phyloP scores from a whole-genome alignment of 148 eudicot species.

The Rhododendron ovatum region DNA sequence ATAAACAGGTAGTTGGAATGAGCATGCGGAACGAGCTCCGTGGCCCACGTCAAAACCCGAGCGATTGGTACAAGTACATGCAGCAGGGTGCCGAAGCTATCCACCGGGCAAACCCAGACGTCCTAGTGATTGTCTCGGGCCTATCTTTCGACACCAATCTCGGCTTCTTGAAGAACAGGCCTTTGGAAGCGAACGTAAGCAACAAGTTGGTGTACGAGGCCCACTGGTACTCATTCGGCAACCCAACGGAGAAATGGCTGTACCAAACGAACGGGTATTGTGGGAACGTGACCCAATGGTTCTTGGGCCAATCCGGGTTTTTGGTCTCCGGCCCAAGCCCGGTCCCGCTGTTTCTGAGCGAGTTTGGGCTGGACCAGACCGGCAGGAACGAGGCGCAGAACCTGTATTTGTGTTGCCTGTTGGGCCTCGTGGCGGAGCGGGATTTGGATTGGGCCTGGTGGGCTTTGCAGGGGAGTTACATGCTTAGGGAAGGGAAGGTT shows the following conservation, averaged over 20 bases:
- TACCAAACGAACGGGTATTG: slow-evolving; percentile 23
- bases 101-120: slow-evolving; percentile 27
- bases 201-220: slow-evolving; percentile 42
- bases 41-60: neutral
- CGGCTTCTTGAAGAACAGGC: slow-evolving; percentile 16
- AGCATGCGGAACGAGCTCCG: slow-evolving; percentile 23
- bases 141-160: slow-evolving; percentile 26
- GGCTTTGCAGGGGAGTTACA: slow-evolving; percentile 14
- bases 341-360: slow-evolving; percentile 10
- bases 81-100: slow-evolving; percentile 24
- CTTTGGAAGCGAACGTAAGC: slow-evolving; percentile 9
- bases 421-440: neutral
- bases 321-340: neutral
- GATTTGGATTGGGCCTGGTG: slow-evolving; percentile 15
- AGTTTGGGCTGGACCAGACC: neutral
- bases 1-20: slow-evolving; percentile 12
- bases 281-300: slow-evolving; percentile 7
- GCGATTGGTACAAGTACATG: slow-evolving; percentile 17
- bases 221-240: slow-evolving; percentile 43
- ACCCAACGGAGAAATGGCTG: slow-evolving; percentile 11
- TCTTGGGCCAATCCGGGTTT: slow-evolving; percentile 21
- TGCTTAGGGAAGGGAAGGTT: slow-evolving; percentile 9
- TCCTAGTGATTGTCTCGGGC: slow-evolving; percentile 38
- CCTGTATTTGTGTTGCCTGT: slow-evolving; percentile 1
- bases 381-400: neutral